Conservation (phyloP, 371 early-diverging fungal species). For the Mortierella sp. region DNA sequence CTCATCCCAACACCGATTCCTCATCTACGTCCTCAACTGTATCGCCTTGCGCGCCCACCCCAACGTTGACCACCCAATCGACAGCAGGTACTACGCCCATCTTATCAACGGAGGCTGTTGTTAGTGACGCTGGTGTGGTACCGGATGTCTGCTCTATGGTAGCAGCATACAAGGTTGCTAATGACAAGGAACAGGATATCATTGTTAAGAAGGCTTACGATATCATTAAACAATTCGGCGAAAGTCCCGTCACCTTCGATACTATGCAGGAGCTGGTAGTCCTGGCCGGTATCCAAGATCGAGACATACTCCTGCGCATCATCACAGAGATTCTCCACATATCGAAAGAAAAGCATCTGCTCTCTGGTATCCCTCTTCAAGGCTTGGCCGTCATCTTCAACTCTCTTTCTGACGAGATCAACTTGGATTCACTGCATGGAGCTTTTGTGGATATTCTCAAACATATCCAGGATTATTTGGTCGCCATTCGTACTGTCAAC, state of each 20-base stretch:
- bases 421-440: not conserved
- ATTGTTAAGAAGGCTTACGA: not conserved
- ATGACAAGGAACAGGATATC: no score
- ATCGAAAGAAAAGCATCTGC: not conserved
- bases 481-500: not conserved
- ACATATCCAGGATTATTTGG: not conserved
- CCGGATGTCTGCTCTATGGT: no score
- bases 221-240: slow-evolving; percentile 5
- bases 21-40: no score
- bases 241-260: not conserved
- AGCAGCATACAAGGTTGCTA: no score
- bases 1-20: no score
- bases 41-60: no score
- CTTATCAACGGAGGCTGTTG: no score
- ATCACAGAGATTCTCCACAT: not conserved
- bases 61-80: no score
- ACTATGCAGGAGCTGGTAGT: slow-evolving; percentile 2
- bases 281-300: slow-evolving; percentile 1
- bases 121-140: no score
- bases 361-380: not conserved
- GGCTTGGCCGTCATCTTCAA: slow-evolving; percentile 8
- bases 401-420: not conserved
- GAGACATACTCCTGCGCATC: not conserved
- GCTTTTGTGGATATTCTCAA: not conserved
- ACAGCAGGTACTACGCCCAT: no score